Evolutionary conservation across 2,329 filamentous ascomycete genomes (phyloP), one percentile per base, ranked within the genome.

Genomic region (Trichoderma sp.): DNA sequence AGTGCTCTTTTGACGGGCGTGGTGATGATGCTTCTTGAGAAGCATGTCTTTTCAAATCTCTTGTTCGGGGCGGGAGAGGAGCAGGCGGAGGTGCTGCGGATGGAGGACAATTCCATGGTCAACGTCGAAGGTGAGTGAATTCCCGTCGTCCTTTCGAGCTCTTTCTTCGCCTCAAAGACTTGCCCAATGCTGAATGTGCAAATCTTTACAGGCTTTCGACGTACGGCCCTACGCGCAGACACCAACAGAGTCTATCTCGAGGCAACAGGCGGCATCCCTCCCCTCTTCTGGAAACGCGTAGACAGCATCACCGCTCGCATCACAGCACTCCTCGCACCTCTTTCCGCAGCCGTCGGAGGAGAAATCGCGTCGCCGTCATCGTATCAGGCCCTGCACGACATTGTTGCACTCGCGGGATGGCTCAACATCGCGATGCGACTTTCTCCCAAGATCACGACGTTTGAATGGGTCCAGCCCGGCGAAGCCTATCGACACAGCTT

Each of bases 381-480:
- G 5, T 63, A 72, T 34, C 72, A 75, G 47, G 48, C 60, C 12
- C 61, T 78, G 26, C 75, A 77, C 51, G 63, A 72, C 7, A 63
- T 75, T 24, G 67, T 75, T 55, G 70, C 75, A 0, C 70, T 73
- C 21, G 73, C 75, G 0, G 74, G 70, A 2, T 76, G 74, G 73
- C 52, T 76, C 30, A 71, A 69, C n/a, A 65, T 76, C 7, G 69
- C 69, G 6, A 70, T 70, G 19, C 72, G 72, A 2, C 59, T 70
- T 7, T 73, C 71, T 3, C 67, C 69, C 2, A 70, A 68, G 9
- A 67, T 75, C 30, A 45, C 74, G 10, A 62, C 66, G 1, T 66
- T 68, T 12, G 68, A 72, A 30, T 77, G 76, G 76, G 63, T 64
- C 9, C 56, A 41, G 7, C 76, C 75, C 2, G 76, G 74, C 15